phyloP scores from a whole-genome alignment of 768 basidiomycete species.

The Antrodiella citrinella region DNA sequence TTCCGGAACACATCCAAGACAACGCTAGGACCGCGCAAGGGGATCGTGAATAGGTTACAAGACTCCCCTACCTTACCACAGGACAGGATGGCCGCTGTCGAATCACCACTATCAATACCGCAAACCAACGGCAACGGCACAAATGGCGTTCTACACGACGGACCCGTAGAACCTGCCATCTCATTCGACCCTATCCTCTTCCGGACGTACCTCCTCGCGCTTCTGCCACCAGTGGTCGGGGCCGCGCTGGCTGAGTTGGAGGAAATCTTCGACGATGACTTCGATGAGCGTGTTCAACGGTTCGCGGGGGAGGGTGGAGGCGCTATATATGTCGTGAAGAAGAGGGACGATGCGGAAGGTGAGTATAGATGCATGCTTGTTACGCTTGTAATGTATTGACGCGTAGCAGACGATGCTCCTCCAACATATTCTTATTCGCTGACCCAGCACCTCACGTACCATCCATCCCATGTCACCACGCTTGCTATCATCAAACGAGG shows the following conservation, averaged over 20 bases:
- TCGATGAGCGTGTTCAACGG: conserved; percentile 64
- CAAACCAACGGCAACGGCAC: conserved; percentile 15
- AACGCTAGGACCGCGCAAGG: neutral
- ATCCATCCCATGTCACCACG: conserved; percentile 72
- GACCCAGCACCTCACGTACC: conserved; percentile 70
- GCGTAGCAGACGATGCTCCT: conserved; percentile 50
- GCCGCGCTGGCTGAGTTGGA: conserved; percentile 57
- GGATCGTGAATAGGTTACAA: neutral
- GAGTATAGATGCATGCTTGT: conserved; percentile 12
- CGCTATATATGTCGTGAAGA: conserved; percentile 78
- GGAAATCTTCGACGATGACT: conserved; percentile 60
- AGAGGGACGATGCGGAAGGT: conserved; percentile 71
- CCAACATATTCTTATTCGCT: conserved; percentile 61
- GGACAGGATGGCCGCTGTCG: conserved; percentile 10
- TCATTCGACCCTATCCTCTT: conserved; percentile 67
- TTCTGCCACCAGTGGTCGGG: conserved; percentile 81
- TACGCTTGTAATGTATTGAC: conserved; percentile 8
- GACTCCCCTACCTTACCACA: neutral
- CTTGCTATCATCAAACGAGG: conserved; percentile 93
- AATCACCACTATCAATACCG: conserved; percentile 6
- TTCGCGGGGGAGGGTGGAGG: conserved; percentile 73
- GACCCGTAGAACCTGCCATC: conserved; percentile 28
- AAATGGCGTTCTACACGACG: conserved; percentile 18
- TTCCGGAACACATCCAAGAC: conserved; percentile 10
- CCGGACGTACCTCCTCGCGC: conserved; percentile 56